These are phyloP conservation scores for Acer campestre DNA, from an alignment of 345 rosid genomes.

Conservation along the genomic window DNA sequence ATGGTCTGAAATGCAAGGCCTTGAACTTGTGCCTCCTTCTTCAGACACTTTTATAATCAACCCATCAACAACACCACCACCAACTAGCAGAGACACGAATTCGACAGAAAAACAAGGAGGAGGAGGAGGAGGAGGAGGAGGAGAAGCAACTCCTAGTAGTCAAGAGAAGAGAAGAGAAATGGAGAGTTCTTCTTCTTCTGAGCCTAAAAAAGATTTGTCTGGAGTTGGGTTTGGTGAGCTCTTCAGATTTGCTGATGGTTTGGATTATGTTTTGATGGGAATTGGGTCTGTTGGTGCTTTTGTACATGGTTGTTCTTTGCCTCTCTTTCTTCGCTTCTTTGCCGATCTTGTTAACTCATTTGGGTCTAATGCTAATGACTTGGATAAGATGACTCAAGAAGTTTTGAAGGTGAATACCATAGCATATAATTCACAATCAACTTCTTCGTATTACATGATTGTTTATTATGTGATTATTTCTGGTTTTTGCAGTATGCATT, in stretches of 20 bases:
- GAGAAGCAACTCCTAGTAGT: too few species aligned
- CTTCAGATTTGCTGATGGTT: slow-evolving; percentile 94
- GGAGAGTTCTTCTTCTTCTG: slow-evolving; percentile 46
- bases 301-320: slow-evolving; percentile 92
- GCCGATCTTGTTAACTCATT: slow-evolving; percentile 99
- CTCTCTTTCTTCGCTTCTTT: slow-evolving; percentile 91
- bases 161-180: slow-evolving; percentile 35
- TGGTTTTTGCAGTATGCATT: slow-evolving; percentile 78
- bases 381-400: slow-evolving; percentile 96
- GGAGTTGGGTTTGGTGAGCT: slow-evolving; percentile 76
- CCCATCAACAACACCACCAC: slow-evolving; percentile 27
- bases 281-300: slow-evolving; percentile 95
- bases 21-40: slow-evolving; percentile 70
- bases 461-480: background rate
- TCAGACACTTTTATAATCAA: slow-evolving; percentile 33
- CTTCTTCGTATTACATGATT: background rate
- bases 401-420: slow-evolving; percentile 70
- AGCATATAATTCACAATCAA: background rate
- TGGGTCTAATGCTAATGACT: slow-evolving; percentile 87
- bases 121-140: background rate
- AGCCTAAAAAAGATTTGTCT: slow-evolving; percentile 45
- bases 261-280: slow-evolving; percentile 92
- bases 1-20: slow-evolving; percentile 99
- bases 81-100: slow-evolving; percentile 17
- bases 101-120: slow-evolving; percentile 20